Evolutionary conservation across 2,329 filamentous ascomycete species (phyloP), one percentile per base, ranked within the genome.

Genomic region (Alternaria infectoria): DNA sequence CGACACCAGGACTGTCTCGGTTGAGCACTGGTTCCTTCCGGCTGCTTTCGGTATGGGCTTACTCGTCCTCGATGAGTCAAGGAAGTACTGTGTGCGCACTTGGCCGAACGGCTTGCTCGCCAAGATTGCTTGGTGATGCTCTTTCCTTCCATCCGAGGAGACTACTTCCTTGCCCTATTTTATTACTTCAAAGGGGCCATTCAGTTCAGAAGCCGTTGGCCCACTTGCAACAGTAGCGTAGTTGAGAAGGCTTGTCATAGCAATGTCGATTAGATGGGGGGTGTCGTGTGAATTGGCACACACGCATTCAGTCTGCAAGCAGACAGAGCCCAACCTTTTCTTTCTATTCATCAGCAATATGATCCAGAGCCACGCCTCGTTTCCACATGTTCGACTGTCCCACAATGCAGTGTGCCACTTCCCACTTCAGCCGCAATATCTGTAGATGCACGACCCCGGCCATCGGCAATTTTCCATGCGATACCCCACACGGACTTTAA

Each of bases 11-110:
- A 74, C 80, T 0, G 88, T 94, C 0, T 90, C 91, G 0, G 87
- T 89, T 0, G 91, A 91, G 77, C 84, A 93, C 73, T 95, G 90
- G 87, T 93, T 95, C 76, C 74, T 95, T 54, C 91, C 92, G 0
- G 88, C 91, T 75, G 86, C 88, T 0, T 93, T 93, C 77, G 92
- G 91, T 0, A 65, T 90, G 23, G 88, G 82, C 0, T 83, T 92
- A 40, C 74, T 93, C 54, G 71, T 88, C 10, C 74, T 92, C 17
- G 91, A 93, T 73, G 91, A 93, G 79, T 81, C 71, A 11, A 85
- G 91, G 64, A 92, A 93, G 77, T 89, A 81, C 57, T 79, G 80
- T 21, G 86, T 92, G 2, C 83, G 90, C 60, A 87, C 76, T 58
- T 89, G 85, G 80, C 89, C 90, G 0, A 73, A 81, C 2, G 85